Evolutionary conservation across 139 green algal species (phyloP).

Genomic region (Chlorella sp.): DNA sequence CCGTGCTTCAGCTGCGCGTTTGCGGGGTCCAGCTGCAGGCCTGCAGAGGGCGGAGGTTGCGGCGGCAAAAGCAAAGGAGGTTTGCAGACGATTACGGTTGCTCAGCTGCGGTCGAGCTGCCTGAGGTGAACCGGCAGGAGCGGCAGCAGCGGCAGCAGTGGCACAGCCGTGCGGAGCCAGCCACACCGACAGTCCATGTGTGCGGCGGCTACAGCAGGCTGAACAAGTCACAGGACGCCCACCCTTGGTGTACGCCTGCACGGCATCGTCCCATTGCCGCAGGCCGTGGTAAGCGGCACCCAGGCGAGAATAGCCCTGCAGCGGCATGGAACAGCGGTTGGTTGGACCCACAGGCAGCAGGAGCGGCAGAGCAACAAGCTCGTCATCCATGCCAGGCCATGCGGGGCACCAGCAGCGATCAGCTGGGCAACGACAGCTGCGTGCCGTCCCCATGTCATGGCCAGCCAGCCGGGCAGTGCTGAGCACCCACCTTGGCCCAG

Average conservation of each 20-base stretch:
- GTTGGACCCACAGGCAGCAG: slow-evolving; percentile 20
- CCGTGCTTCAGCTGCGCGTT: slow-evolving; percentile 75
- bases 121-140: too few species aligned
- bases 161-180: too few species aligned
- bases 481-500: slow-evolving; percentile 76
- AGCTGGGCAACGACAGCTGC: too few species aligned
- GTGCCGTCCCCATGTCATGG: too few species aligned
- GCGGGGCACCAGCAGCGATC: not conserved
- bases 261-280: slow-evolving; percentile 72
- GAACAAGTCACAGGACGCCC: not conserved
- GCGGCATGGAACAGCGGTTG: slow-evolving; percentile 37
- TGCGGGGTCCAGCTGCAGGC: slow-evolving; percentile 78
- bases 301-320: slow-evolving; percentile 87
- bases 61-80: too few species aligned
- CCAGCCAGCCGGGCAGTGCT: too few species aligned
- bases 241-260: slow-evolving; percentile 82
- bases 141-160: too few species aligned
- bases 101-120: too few species aligned
- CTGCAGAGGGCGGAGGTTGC: slow-evolving; percentile 39
- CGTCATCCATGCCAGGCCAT: not conserved
- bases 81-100: too few species aligned
- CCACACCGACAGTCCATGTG: too few species aligned
- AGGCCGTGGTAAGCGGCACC: slow-evolving; percentile 86
- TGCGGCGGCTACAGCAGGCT: too few species aligned
- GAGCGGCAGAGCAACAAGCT: not conserved